Base-by-base conservation (phyloP, 768 basidiomycete genomes). In the Boletellus emodensis region DNA sequence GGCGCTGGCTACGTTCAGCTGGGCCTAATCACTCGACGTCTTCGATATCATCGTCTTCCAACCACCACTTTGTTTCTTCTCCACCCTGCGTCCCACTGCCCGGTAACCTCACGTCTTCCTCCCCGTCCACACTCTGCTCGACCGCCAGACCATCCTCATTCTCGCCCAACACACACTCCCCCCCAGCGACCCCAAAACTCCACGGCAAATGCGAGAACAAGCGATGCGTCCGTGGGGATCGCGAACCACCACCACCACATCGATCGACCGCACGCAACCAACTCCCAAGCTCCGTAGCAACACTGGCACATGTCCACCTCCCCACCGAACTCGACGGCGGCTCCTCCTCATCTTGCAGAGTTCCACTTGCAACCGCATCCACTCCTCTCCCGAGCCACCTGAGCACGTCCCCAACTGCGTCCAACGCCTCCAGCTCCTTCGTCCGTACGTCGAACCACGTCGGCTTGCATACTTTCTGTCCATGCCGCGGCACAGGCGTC, bases 401-500 rank as follows among this genome's bases (percentile, higher is more conserved):
- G 14, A 55, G 45, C 0, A 80, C 77, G 56, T 81, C 78, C 46
- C 74, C 69, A 33, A 89, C 73, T 17, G 75, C 81, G 46, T 78
- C 81, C 68, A 76, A 76, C 4, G 82, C 82, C n/a, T 79, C 78
- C 51, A 80, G 77, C 61, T 82, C 80, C 60, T 71, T 75, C 26
- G 71, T 69, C 13, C 83, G 70, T 37, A 69, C 71, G 26, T 86
- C 83, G 64, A 94, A 99, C 71, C 88, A 92, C 28, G 83, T 80
- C 3, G 93, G 90, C 70, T 98, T 98, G 72, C 76, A 83, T 13
- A 90, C 72, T 59, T 90, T 93, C 66, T 98, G 96, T 10, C 77
- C 79, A 2, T 75, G 80, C 32, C 91, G 76, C 3, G 79, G 74
- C 10, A 96, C 92, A 6, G 96, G 96, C 1, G 83, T 81, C 0